Percentiles rank a stretch among this genome's conserved stretches.
These are phyloP conservation scores for Talaromyces borbonicus DNA, from an alignment of 495 filamentous ascomycete genomes.

Conservation along the genomic window DNA sequence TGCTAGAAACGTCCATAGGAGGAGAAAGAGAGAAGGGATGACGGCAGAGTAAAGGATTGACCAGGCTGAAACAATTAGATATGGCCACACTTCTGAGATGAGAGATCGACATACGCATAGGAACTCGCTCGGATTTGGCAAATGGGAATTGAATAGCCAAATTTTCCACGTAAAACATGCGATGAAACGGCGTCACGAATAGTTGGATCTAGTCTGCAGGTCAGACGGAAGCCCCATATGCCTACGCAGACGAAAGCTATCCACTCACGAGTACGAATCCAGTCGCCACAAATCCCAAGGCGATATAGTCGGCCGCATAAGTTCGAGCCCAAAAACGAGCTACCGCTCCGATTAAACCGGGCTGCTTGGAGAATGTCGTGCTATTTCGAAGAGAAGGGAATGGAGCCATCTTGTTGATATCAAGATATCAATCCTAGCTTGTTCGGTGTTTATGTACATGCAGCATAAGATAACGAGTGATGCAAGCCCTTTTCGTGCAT, in stretches of 20 bases:
- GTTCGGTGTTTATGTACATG: neutral
- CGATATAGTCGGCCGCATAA: conserved; percentile 81
- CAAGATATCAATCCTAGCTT: neutral
- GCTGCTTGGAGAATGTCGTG: conserved; percentile 17
- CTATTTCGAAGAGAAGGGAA: conserved; percentile 8
- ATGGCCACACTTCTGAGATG: neutral
- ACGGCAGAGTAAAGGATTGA: conserved; percentile 68
- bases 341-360: conserved; percentile 27
- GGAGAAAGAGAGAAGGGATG: conserved; percentile 55
- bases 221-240: neutral
- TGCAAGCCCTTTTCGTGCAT: no score
- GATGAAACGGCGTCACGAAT: conserved; percentile 79
- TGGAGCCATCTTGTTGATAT: neutral
- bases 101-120: conserved; percentile 49
- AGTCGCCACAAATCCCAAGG: conserved; percentile 55
- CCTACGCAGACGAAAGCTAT: neutral
- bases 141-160: conserved; percentile 77
- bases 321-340: conserved; percentile 50
- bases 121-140: conserved; percentile 74
- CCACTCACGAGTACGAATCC: conserved; percentile 54
- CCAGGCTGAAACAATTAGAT: conserved; percentile 38
- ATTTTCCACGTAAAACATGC: conserved; percentile 65
- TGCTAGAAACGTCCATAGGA: conserved; percentile 52
- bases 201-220: conserved; percentile 45
- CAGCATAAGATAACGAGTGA: no score